phyloP scores from a whole-genome alignment of 495 filamentous ascomycete genomes.

The Astrocystis sublimbata region DNA sequence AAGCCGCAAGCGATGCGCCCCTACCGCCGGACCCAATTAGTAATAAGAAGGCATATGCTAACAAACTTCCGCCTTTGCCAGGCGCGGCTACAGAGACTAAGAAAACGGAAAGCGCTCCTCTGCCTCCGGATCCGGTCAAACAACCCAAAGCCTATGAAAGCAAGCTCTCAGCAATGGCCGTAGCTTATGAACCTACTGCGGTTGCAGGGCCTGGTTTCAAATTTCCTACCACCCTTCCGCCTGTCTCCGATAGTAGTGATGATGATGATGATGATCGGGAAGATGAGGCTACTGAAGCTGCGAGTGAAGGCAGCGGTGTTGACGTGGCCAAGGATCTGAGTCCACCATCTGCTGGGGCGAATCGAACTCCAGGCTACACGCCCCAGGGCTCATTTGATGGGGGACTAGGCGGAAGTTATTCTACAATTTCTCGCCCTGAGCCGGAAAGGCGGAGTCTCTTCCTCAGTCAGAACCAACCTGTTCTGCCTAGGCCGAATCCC shows the following conservation, averaged over 20 bases:
- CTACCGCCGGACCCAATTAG: slow-evolving; percentile 46
- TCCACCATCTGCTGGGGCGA: slow-evolving; percentile 48
- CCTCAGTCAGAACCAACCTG: slow-evolving; percentile 52
- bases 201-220: slow-evolving; percentile 30
- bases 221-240: slow-evolving; percentile 31
- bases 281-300: slow-evolving; percentile 46
- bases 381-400: slow-evolving; percentile 68
- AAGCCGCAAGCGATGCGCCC: slow-evolving; percentile 35
- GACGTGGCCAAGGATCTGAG: slow-evolving; percentile 70
- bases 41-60: slow-evolving; percentile 36
- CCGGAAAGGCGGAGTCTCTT: slow-evolving; percentile 54
- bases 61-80: slow-evolving; percentile 42
- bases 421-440: slow-evolving; percentile 47
- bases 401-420: slow-evolving; percentile 46
- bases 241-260: slow-evolving; percentile 38
- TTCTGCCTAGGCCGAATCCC: slow-evolving; percentile 60
- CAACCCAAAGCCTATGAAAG: slow-evolving; percentile 25
- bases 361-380: slow-evolving; percentile 59
- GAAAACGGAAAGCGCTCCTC: slow-evolving; percentile 23
- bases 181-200: slow-evolving; percentile 21
- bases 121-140: slow-evolving; percentile 33
- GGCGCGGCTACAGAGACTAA: slow-evolving; percentile 25
- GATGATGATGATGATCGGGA: slow-evolving; percentile 49
- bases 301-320: slow-evolving; percentile 60
- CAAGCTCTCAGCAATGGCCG: slow-evolving; percentile 24